Evolutionary conservation across 2,329 filamentous ascomycete genomes (phyloP).

Genomic region (Colletotrichum sp.): DNA sequence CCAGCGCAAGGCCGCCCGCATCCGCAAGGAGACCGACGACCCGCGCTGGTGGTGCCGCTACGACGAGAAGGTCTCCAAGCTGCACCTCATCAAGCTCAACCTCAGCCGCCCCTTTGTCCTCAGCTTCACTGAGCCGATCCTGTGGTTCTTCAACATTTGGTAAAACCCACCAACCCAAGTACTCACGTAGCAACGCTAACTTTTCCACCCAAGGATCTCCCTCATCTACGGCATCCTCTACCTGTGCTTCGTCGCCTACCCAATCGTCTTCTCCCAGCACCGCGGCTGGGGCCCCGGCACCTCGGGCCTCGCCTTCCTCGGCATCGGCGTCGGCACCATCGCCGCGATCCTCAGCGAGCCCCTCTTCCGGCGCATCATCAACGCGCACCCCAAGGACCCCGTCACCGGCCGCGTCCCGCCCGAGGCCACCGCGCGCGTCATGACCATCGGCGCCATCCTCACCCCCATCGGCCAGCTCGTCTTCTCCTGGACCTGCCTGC

Average conservation of each 20-base stretch:
- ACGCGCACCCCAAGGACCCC: conserved; percentile 75
- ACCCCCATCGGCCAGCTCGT: conserved; percentile 81
- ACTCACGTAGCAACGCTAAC: no score
- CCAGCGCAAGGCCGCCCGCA: conserved; percentile 65
- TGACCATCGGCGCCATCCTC: conserved; percentile 77
- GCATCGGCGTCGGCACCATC: conserved; percentile 69
- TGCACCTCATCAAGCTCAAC: conserved; percentile 73
- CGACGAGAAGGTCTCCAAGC: conserved; percentile 71
- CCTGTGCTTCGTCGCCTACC: conserved; percentile 89
- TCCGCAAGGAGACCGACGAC: conserved; percentile 73
- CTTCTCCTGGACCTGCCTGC: conserved; percentile 88
- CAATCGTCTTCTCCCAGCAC: conserved; percentile 76
- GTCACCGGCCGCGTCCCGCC: conserved; percentile 75
- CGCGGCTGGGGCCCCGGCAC: conserved; percentile 80
- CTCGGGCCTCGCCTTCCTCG: conserved; percentile 79
- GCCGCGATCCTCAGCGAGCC: conserved; percentile 70
- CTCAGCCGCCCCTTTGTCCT: conserved; percentile 80
- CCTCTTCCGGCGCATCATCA: conserved; percentile 77
- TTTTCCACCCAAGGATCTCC: conserved; percentile 60
- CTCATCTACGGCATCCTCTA: conserved; percentile 88
- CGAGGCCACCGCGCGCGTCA: conserved; percentile 81
- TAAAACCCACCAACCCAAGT: conserved; percentile 33
- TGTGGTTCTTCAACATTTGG: conserved; percentile 73
- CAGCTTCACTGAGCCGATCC: conserved; percentile 80
- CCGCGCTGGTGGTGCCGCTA: conserved; percentile 80